Conservation (phyloP, 495 filamentous ascomycete genomes). For the Penicillium manginii region DNA sequence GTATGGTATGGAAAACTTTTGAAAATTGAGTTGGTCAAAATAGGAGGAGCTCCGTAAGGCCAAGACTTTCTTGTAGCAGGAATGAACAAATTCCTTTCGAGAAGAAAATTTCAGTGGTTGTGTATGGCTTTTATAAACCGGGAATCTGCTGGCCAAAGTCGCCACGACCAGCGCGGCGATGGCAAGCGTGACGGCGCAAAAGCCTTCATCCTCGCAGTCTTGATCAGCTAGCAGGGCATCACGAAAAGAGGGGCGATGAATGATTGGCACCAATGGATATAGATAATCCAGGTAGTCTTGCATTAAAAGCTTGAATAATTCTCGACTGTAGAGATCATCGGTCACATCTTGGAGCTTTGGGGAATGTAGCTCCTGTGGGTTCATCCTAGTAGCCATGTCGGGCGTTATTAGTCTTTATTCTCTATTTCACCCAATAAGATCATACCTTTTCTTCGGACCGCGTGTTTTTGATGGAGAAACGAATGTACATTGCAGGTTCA, state of each 20-base stretch:
- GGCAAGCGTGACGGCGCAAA: constrained; percentile 16
- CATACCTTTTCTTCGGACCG: constrained; percentile 27
- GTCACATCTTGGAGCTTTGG: constrained; percentile 9
- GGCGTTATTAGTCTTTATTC: not conserved
- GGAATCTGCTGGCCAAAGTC: constrained; percentile 23
- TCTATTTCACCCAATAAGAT: not conserved
- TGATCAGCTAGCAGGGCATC: not conserved
- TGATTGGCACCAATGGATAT: constrained; percentile 28
- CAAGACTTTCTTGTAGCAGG: constrained; percentile 21
- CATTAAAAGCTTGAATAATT: constrained; percentile 24
- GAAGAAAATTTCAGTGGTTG: constrained; percentile 18
- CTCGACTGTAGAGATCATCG: constrained; percentile 22
- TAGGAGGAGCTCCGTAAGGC: constrained; percentile 17
- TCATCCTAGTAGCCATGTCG: not conserved
- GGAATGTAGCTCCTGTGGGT: not conserved
- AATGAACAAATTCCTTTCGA: constrained; percentile 26
- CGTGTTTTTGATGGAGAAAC: constrained; percentile 19
- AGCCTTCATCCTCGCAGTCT: constrained; percentile 21
- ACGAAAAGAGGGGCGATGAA: constrained; percentile 28
- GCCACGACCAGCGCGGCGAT: constrained; percentile 30
- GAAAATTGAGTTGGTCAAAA: constrained; percentile 29
- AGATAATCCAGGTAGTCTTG: constrained; percentile 27
- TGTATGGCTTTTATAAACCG: constrained; percentile 13
- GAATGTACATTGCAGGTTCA: constrained; percentile 28
- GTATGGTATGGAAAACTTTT: constrained; percentile 29